Evolutionary conservation across 129 eudicot genomes (phyloP), one percentile per base, ranked within the genome.

Genomic region (Flaveria brownii): DNA sequence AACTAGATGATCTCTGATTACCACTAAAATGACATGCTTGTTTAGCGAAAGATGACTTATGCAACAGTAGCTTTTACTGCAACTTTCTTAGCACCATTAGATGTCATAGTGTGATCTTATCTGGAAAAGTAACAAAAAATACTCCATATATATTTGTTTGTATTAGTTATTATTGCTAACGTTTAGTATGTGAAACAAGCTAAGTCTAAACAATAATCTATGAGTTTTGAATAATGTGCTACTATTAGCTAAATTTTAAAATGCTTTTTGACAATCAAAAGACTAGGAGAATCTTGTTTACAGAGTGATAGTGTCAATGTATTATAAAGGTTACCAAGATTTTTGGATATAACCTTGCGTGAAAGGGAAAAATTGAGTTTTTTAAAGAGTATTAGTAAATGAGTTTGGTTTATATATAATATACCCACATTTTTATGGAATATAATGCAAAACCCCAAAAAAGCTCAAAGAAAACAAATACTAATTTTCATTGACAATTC

Each of bases 281-380:
- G 12, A 67, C 18, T 20, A 67, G 33, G 72, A 67, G 33, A 69
- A 45, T 69, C 57, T 13, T 69, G 73, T 45, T 45, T 47, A 68
- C 36, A 68, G 13, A 69, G 51, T 36, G 16, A 39, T n/a, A 33
- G 71, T 39, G 51, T 66, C n/a, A 30, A 26, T 66, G 17, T 41
- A 41, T 66, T 2, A 41, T 66, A 16, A 66, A 39, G 71, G 18
- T 36, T 66, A 41, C 50, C 71, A 20, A 69, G 57, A 69, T 43
- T 69, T 69, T 15, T 66, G 71, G 71, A 66, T 39, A 9, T 39
- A 17, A 36, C 25, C 51, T 26, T 66, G 70, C 5, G 6, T 8
- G 41, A 39, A 39, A 39, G 49, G 28, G 22, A 36, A 64, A 28
- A 30, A 6, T 25, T 64, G 23, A 0, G 23, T 39, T 66, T 66